A percentile compares a stretch with the other conserved stretches of the same genome.
phyloP scores from a whole-genome alignment of 345 rosid species.

The Trapa incisa region DNA sequence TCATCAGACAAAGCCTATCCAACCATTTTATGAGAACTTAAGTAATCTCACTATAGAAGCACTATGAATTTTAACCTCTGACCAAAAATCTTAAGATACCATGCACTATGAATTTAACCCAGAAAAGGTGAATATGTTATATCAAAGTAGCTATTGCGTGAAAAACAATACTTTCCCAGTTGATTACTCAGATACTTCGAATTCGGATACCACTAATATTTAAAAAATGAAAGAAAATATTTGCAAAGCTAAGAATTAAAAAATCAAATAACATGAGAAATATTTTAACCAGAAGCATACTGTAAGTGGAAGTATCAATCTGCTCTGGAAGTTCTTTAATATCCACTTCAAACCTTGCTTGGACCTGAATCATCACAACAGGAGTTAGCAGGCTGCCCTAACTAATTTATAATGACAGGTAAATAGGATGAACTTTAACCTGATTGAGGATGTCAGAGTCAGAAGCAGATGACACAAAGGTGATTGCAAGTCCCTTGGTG shows the following conservation, averaged over 20 bases:
- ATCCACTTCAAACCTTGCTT: constrained; percentile 92
- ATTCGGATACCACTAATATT: no score
- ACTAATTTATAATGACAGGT: not conserved
- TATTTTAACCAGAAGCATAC: constrained; percentile 22
- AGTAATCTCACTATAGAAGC: no score
- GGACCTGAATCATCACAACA: constrained; percentile 37
- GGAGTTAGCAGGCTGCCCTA: not conserved
- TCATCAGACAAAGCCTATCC: no score
- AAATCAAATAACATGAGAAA: not conserved
- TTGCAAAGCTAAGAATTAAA: not conserved
- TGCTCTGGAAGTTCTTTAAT: constrained; percentile 96
- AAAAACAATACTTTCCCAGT: not conserved
- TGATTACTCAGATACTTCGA: no score
- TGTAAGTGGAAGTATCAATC: constrained; percentile 87
- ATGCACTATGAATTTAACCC: no score
- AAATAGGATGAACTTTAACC: constrained; percentile 24
- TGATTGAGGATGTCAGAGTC: constrained; percentile 90
- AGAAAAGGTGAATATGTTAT: no score
- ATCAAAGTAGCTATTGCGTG: not conserved
- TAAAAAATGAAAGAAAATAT: not conserved
- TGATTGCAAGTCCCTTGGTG: constrained; percentile 92
- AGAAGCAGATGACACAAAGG: constrained; percentile 81
- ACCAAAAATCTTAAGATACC: no score
- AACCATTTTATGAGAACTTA: no score
- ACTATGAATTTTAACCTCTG: no score